Percentiles rank a stretch among this genome's conserved stretches.
Evolutionary conservation across 169 alveolate genomes (phyloP).

Genomic region (Cystoisospora suis): DNA sequence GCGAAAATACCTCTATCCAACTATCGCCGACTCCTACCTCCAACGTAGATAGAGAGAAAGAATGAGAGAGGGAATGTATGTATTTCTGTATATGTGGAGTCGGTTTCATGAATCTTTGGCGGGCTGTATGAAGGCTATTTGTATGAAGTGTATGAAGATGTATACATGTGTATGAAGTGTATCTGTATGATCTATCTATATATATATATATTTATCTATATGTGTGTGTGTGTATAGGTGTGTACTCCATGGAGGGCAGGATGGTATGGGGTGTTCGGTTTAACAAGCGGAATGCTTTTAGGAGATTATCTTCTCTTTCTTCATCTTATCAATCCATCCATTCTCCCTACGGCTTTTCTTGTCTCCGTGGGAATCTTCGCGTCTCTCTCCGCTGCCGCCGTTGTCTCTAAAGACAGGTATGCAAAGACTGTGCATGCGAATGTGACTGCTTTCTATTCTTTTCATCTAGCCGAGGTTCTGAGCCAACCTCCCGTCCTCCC

Average conservation of each 20-base stretch:
- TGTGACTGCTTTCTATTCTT: background rate
- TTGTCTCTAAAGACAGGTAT: slow-evolving; percentile 44
- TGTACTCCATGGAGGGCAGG: slow-evolving; percentile 38
- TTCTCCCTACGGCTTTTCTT: slow-evolving; percentile 51
- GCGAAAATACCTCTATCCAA: too few species aligned
- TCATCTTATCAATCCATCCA: slow-evolving; percentile 20
- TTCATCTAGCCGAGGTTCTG: background rate
- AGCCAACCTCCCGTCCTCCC: too few species aligned
- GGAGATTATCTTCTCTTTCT: slow-evolving; percentile 31
- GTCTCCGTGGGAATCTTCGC: slow-evolving; percentile 54
- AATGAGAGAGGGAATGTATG: too few species aligned
- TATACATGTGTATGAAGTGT: too few species aligned
- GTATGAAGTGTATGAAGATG: too few species aligned
- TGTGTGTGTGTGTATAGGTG: slow-evolving; percentile 30
- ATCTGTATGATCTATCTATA: too few species aligned
- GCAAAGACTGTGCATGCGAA: background rate
- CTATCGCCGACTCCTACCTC: too few species aligned
- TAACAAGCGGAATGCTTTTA: slow-evolving; percentile 34
- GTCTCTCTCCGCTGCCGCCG: slow-evolving; percentile 58
- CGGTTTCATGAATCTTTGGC: too few species aligned
- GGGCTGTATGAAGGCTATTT: too few species aligned
- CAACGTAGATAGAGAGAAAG: too few species aligned
- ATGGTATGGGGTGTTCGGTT: slow-evolving; percentile 49
- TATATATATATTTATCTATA: too few species aligned
- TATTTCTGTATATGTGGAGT: too few species aligned